These are phyloP conservation scores for Lactarius quietus DNA, from an alignment of 768 basidiomycete genomes.

Conservation along the genomic window DNA sequence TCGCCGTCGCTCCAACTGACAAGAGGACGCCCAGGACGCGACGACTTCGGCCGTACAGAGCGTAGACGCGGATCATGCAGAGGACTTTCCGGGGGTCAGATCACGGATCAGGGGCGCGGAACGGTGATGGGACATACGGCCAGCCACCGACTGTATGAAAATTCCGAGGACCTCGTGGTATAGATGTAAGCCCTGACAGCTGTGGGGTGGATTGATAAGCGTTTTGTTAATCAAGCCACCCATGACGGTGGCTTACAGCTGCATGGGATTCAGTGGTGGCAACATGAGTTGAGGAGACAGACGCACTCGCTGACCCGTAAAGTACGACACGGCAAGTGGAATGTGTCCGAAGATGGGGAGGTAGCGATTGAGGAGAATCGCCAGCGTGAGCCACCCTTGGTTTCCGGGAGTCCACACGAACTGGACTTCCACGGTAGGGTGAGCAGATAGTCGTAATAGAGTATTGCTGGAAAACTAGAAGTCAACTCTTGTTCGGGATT, in stretches of 20 bases:
- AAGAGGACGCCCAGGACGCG: not conserved
- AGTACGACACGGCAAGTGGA: constrained; percentile 28
- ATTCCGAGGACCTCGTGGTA: constrained; percentile 8
- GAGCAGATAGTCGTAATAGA: constrained; percentile 34
- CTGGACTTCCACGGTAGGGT: constrained; percentile 37
- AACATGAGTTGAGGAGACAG: not conserved
- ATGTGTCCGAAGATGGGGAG: constrained; percentile 39
- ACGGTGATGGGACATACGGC: not conserved
- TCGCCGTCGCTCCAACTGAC: not conserved
- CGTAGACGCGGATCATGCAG: constrained; percentile 9
- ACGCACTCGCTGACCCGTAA: constrained; percentile 8
- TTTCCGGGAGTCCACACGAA: constrained; percentile 43
- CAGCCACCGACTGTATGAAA: not conserved
- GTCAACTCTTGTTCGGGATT: not conserved
- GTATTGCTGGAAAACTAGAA: constrained; percentile 27
- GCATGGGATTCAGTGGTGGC: not conserved
- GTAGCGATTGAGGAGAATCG: constrained; percentile 52
- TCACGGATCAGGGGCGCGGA: not conserved
- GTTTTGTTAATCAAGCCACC: not conserved
- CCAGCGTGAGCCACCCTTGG: constrained; percentile 38
- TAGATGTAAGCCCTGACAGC: constrained; percentile 5
- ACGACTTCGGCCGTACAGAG: constrained; percentile 9
- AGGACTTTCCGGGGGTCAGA: not conserved
- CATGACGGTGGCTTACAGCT: constrained; percentile 7
- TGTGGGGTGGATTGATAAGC: not conserved